Base-by-base conservation (phyloP, 2,329 filamentous ascomycete genomes). In the Monascus ruber region DNA sequence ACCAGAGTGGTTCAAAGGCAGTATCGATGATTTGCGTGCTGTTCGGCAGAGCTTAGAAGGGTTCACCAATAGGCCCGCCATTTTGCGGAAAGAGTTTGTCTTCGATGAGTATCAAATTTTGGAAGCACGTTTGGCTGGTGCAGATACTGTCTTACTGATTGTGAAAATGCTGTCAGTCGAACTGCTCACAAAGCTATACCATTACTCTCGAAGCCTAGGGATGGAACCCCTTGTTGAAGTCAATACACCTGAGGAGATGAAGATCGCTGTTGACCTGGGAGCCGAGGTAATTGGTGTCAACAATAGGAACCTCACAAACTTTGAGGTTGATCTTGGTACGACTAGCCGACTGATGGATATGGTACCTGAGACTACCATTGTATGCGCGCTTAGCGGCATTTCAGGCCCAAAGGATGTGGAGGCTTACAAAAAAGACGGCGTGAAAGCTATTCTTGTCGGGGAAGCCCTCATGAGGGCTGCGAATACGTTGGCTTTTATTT, bases 151-250 rank as follows among this genome's bases (percentile, higher is more conserved):
- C 11, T 71, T 98, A 25, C 74, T 98, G 17, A 98, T 98, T 50
- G 91, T 98, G 37, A 98, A 98, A 70, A 98, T 98, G 91, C 76
- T 98, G 7, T 82, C 89, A 43, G 68, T 75, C 25, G 76, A 78
- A 26, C 71, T 83, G 4, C 72, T 98, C 27, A 78, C 79, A 42
- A 73, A 77, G 34, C 70, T 98, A 7, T 98, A 95, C 69, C 73
- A 79, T 41, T 98, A 96, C 66, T 95, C 87, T 1, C 72, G 79
- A 33, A 87, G 82, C 2, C 72, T 98, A 2, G 89, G 88, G 11
- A 98, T 98, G 91, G 93, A 98, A 65, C 91, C 91, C 28, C 66
- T 98, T 26, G 91, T 98, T 1, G 91, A 98, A 61, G 91, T 98
- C 26, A 94, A 98, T 56, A 98, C 83, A 33, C 79, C 81, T 0